Conservation (phyloP, 495 filamentous ascomycete genomes). For the Clohesyomyces aquaticus region DNA sequence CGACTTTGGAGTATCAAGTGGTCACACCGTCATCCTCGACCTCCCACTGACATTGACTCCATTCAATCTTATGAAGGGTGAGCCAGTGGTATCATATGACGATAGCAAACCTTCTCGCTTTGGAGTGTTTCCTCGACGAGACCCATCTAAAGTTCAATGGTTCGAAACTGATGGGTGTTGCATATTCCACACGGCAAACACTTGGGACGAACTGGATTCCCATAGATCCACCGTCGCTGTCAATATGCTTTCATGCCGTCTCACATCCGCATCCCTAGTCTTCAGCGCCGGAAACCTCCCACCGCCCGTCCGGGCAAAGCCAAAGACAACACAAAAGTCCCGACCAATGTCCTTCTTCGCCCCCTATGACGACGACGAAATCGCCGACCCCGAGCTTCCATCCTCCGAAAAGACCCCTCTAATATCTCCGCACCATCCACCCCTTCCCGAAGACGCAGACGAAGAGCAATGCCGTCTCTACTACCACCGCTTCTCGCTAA, state of each 20-base stretch:
- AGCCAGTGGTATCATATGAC: constrained; percentile 61
- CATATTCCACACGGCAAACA: constrained; percentile 70
- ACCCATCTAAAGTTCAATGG: constrained; percentile 60
- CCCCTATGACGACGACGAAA: constrained; percentile 41
- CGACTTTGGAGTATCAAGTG: constrained; percentile 65
- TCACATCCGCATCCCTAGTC: constrained; percentile 62
- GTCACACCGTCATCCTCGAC: constrained; percentile 67
- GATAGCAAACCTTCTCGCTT: constrained; percentile 58
- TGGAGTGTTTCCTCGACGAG: constrained; percentile 64
- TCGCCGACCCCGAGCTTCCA: background rate
- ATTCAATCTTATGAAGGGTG: constrained; percentile 56
- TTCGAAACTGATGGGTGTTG: constrained; percentile 66
- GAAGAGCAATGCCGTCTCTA: constrained; percentile 68
- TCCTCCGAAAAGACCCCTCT: constrained; percentile 8
- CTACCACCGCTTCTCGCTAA: constrained; percentile 62
- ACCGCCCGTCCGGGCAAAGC: constrained; percentile 44
- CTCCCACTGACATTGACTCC: constrained; percentile 66
- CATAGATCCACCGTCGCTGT: constrained; percentile 46
- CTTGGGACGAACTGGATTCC: constrained; percentile 56
- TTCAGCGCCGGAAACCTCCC: constrained; percentile 62
- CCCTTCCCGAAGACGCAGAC: constrained; percentile 45
- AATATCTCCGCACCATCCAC: background rate
- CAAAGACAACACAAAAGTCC: background rate
- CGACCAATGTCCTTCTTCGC: constrained; percentile 45
- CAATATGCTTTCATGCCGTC: constrained; percentile 64